phyloP scores from a whole-genome alignment of 768 basidiomycete species.

The Leccinum barrowsii region DNA sequence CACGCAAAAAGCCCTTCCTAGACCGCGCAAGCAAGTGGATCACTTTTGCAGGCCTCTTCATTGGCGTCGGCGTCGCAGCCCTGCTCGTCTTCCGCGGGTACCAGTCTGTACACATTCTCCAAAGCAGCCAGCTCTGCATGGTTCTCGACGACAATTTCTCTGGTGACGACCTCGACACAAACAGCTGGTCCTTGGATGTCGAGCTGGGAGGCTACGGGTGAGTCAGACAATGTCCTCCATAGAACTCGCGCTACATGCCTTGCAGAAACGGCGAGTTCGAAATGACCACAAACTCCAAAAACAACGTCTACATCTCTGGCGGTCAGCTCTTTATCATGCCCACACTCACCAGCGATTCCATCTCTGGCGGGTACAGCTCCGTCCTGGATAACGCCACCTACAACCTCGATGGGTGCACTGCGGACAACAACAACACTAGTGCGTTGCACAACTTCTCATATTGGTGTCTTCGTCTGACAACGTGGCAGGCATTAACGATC shows the following conservation, averaged over 20 bases:
- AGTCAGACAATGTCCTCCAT: slow-evolving; percentile 4
- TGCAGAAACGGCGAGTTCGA: slow-evolving; percentile 51
- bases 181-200: slow-evolving; percentile 46
- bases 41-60: slow-evolving; percentile 38
- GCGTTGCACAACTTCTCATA: not conserved
- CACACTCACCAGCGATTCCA: slow-evolving; percentile 51
- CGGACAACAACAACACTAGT: slow-evolving; percentile 1
- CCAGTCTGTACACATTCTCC: slow-evolving; percentile 35
- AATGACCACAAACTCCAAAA: slow-evolving; percentile 42
- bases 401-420: slow-evolving; percentile 36
- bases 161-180: slow-evolving; percentile 37
- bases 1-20: slow-evolving; percentile 31
- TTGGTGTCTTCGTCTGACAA: not conserved
- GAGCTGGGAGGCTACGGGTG: slow-evolving; percentile 53
- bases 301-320: slow-evolving; percentile 45
- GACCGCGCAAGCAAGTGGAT: slow-evolving; percentile 45
- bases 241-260: slow-evolving; percentile 6
- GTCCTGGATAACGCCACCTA: slow-evolving; percentile 41
- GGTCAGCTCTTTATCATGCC: slow-evolving; percentile 56
- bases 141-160: slow-evolving; percentile 51
- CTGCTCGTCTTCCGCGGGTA: slow-evolving; percentile 46
- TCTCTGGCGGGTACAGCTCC: slow-evolving; percentile 33
- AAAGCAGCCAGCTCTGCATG: slow-evolving; percentile 35
- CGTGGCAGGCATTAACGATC: slow-evolving; percentile 10
- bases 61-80: slow-evolving; percentile 42